These are phyloP conservation scores for Agapanthus africanus DNA, from an alignment of 106 monocot genomes.

Conservation along the genomic window DNA sequence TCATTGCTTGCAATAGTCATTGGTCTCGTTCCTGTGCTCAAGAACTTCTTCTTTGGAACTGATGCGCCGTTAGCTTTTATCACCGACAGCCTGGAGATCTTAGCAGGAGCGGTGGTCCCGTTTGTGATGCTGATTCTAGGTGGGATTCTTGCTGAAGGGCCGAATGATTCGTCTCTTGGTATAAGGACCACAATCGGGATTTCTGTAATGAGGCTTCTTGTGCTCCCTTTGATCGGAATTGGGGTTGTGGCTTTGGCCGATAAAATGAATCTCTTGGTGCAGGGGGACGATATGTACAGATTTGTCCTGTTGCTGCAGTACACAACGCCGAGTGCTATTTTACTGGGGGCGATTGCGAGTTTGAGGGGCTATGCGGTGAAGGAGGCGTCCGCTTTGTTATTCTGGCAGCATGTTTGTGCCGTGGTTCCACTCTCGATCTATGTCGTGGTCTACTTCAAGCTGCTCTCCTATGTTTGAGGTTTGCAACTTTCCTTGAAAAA, in stretches of 20 bases:
- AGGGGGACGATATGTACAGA: conserved; percentile 57
- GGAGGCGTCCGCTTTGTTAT: conserved; percentile 83
- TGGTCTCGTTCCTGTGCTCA: conserved; percentile 67
- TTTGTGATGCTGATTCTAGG: conserved; percentile 93
- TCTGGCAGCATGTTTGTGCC: conserved; percentile 96
- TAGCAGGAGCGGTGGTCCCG: conserved; percentile 83
- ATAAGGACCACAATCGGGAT: conserved; percentile 74
- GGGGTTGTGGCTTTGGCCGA: conserved; percentile 67
- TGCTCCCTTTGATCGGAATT: conserved; percentile 74
- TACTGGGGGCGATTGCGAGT: conserved; percentile 84
- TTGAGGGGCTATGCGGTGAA: conserved; percentile 85
- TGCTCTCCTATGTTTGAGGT: conserved; percentile 57
- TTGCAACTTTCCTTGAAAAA: not conserved
- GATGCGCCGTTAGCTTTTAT: conserved; percentile 78
- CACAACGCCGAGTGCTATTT: conserved; percentile 81
- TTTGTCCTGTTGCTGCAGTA: conserved; percentile 88
- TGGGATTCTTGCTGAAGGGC: conserved; percentile 88
- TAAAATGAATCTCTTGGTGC: conserved; percentile 42
- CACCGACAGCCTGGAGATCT: conserved; percentile 86
- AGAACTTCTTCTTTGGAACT: conserved; percentile 56
- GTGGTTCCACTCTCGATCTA: conserved; percentile 80
- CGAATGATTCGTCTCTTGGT: conserved; percentile 69
- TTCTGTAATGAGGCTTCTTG: conserved; percentile 62
- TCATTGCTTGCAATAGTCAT: conserved; percentile 74
- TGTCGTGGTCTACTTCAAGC: conserved; percentile 76